A percentile compares a stretch with the other conserved stretches of the same genome.
Conservation (phyloP, 2,329 filamentous ascomycete species). For the Fusarium liriodendri region DNA sequence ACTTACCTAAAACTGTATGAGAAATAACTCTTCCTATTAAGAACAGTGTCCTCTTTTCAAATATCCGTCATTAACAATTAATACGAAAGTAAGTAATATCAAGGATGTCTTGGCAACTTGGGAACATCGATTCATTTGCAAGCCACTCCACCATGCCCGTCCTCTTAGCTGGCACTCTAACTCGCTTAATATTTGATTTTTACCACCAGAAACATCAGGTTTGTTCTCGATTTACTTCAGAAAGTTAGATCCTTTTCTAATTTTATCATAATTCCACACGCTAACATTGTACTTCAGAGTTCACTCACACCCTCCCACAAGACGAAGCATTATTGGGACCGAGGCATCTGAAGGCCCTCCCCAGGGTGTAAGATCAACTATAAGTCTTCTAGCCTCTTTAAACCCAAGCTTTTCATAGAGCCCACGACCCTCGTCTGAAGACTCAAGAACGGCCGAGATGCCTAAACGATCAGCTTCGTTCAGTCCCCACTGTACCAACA, state of each 20-base stretch:
- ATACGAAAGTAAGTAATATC: neutral
- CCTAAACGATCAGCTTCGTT: conserved; percentile 51
- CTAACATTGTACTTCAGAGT: neutral
- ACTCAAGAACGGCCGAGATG: conserved; percentile 52
- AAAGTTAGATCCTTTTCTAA: neutral
- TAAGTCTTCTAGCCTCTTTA: conserved; percentile 42
- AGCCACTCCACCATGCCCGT: no score
- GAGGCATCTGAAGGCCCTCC: conserved; percentile 36
- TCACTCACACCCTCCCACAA: neutral
- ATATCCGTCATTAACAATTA: neutral
- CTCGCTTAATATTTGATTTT: neutral
- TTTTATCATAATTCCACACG: neutral
- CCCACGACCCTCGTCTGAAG: conserved; percentile 45
- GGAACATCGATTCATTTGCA: neutral
- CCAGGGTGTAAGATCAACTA: conserved; percentile 46
- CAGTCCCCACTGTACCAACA: conserved; percentile 50
- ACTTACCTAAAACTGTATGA: neutral
- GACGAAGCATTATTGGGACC: conserved; percentile 42
- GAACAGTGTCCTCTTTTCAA: neutral
- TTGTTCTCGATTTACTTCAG: no score
- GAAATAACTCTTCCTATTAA: neutral
- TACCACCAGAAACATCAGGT: no score
- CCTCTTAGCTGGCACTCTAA: neutral
- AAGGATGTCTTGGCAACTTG: no score
- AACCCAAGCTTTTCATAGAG: conserved; percentile 53